Base-by-base conservation (phyloP, 2,329 filamentous ascomycete genomes). In the Apiospora aurea region DNA sequence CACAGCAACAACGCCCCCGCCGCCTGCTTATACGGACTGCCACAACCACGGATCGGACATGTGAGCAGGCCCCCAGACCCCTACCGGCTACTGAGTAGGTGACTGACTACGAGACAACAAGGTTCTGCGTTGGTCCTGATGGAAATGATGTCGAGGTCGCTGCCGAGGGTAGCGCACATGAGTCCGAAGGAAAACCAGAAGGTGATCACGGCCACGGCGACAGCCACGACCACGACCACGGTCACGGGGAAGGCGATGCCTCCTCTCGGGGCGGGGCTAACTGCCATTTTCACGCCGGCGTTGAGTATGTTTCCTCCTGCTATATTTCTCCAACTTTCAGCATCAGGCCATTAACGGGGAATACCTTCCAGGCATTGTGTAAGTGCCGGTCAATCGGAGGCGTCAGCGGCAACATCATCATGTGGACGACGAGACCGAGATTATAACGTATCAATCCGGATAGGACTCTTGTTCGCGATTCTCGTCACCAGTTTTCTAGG, bases 221-320 rank as follows among this genome's bases (percentile, higher is more conserved):
- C n/a, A n/a, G n/a, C n/a, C n/a, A n/a, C n/a, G n/a, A n/a, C 16
- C 66, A 64, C 18, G 18, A 14, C 67, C 41, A 75, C 69, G 71
- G 70, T 7, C 76, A 78, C 73, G 77, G 75, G 1, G 82, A 81
- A n/a, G 76, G 57, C 10, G 34, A 64, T 41, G 57, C 57, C 29
- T 41, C 57, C 13, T 64, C 57, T 41, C 18, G 14, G 21, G 57
- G 34, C 1, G 57, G 51, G 2, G 44, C 85, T 74, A 85, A 88
- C 76, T 94, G 92, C 75, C 93, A 95, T 78, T 93, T 92, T 80
- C 92, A 95, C 76, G 92, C 92, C 13, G 92, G 92, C 49, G 90
- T 94, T 29, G 91, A 94, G 91, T 93, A 83, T 81, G 90, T 83
- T n/a, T 14, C 47, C 14, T 7, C 34, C 10, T 16, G 7, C 18